phyloP scores from a whole-genome alignment of 2,329 filamentous ascomycete species.

The Grosmannia clavigera region DNA sequence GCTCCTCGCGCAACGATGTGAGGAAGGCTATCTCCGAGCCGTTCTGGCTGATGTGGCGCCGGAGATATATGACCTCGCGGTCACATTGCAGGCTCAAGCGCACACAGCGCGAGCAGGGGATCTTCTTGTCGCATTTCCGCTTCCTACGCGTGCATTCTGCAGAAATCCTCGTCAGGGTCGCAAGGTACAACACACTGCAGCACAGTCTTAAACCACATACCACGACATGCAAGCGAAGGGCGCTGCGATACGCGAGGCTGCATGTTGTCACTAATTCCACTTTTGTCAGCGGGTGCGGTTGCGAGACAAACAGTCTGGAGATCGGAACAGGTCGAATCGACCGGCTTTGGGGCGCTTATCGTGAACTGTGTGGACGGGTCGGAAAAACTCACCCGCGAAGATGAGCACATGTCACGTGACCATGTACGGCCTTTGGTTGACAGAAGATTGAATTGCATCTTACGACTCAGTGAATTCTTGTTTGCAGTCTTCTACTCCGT shows the following conservation, averaged over 20 bases:
- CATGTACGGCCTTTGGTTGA: too few species aligned
- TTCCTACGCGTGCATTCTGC: slow-evolving; percentile 13
- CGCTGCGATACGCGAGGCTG: slow-evolving; percentile 8
- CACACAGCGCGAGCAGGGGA: slow-evolving; percentile 12
- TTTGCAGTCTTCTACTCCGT: too few species aligned
- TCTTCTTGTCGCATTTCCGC: slow-evolving; percentile 13
- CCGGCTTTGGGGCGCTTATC: not conserved
- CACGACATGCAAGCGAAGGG: slow-evolving; percentile 7
- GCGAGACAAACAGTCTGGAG: not conserved
- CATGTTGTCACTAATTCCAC: not conserved
- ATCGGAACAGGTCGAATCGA: not conserved
- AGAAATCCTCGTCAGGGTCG: not conserved
- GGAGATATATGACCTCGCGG: slow-evolving; percentile 11
- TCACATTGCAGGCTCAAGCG: slow-evolving; percentile 11
- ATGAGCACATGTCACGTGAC: too few species aligned
- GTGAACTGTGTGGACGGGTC: not conserved
- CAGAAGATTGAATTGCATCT: too few species aligned
- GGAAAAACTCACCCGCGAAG: not conserved
- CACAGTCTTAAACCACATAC: not conserved
- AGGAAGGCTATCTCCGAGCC: slow-evolving; percentile 13
- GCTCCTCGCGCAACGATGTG: slow-evolving; percentile 7
- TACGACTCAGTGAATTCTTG: too few species aligned
- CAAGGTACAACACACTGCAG: not conserved
- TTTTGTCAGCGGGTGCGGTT: not conserved
- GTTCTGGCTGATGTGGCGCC: slow-evolving; percentile 11